Evolutionary conservation across 2,329 filamentous ascomycete species (phyloP).

Genomic region (Pseudogymnoascus sp.): DNA sequence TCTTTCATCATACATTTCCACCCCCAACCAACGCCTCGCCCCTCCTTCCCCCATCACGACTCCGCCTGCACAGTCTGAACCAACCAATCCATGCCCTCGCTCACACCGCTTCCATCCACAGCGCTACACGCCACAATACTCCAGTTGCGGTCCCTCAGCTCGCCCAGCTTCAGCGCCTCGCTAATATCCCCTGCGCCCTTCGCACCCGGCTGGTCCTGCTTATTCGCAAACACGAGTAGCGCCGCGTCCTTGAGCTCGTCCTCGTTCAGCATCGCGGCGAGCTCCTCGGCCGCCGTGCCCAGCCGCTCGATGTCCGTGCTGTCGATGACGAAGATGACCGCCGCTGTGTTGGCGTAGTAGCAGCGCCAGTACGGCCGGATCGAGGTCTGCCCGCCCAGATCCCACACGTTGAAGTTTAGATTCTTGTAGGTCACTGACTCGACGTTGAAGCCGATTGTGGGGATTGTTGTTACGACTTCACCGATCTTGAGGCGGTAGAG

Average conservation of each 20-base stretch:
- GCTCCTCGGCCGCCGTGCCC: conserved; percentile 84
- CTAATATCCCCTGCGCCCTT: conserved; percentile 96
- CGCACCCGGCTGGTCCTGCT: conserved; percentile 95
- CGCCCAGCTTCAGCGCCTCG: conserved; percentile 81
- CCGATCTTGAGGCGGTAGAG: conserved; percentile 97
- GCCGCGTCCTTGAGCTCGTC: conserved; percentile 91
- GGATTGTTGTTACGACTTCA: conserved; percentile 97
- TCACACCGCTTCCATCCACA: conserved; percentile 88
- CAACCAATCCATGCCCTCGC: conserved; percentile 98
- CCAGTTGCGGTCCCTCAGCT: conserved; percentile 95
- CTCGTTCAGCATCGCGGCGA: conserved; percentile 92
- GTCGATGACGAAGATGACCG: conserved; percentile 97
- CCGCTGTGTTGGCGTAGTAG: conserved; percentile 98
- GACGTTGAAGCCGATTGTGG: conserved; percentile 98
- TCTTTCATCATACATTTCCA: conserved; percentile 2
- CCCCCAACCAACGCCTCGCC: neutral
- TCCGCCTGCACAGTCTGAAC: conserved; percentile 49
- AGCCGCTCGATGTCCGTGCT: conserved; percentile 95
- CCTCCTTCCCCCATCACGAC: conserved; percentile 24
- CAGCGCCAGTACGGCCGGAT: conserved; percentile 98
- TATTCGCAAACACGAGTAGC: conserved; percentile 93
- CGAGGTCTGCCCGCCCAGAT: conserved; percentile 95
- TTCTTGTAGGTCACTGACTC: conserved; percentile 98
- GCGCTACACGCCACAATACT: conserved; percentile 97
- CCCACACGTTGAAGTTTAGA: conserved; percentile 98